Conservation (phyloP, 2,329 filamentous ascomycete species). For the Zasmidium cellare region DNA sequence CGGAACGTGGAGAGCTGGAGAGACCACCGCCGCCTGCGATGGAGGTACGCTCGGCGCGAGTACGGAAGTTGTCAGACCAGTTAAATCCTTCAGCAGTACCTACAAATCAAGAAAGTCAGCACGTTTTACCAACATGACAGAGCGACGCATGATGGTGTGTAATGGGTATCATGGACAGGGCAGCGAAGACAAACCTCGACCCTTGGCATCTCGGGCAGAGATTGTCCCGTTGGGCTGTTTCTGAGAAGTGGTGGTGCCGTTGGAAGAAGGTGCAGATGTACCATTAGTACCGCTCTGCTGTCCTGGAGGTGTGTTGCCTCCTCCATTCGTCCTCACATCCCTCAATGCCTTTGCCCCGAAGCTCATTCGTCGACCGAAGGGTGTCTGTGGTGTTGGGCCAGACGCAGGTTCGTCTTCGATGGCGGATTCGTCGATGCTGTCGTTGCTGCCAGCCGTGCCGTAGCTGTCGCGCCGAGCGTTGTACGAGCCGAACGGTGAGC, state of each 20-base stretch:
- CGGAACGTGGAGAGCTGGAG: slow-evolving; percentile 14
- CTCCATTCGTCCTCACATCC: slow-evolving; percentile 59
- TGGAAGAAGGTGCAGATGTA: slow-evolving; percentile 27
- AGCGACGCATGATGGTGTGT: slow-evolving; percentile 25
- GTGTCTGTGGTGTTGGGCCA: slow-evolving; percentile 54
- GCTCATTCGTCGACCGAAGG: slow-evolving; percentile 82
- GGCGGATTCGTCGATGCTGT: slow-evolving; percentile 49
- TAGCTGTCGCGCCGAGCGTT: slow-evolving; percentile 46
- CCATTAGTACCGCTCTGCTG: slow-evolving; percentile 34
- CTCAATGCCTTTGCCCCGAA: slow-evolving; percentile 80
- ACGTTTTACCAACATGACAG: neutral
- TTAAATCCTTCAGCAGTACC: slow-evolving; percentile 90
- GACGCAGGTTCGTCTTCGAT: slow-evolving; percentile 52
- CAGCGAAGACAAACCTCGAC: slow-evolving; percentile 57
- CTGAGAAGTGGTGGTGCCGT: slow-evolving; percentile 15
- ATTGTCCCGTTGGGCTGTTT: slow-evolving; percentile 42
- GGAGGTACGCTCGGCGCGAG: slow-evolving; percentile 74
- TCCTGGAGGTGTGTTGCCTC: slow-evolving; percentile 30
- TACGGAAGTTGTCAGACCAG: slow-evolving; percentile 94
- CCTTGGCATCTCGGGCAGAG: slow-evolving; percentile 55
- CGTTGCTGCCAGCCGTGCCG: slow-evolving; percentile 42
- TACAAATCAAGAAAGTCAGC: slow-evolving; percentile 51
- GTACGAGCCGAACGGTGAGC: slow-evolving; percentile 44
- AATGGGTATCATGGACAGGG: slow-evolving; percentile 14
- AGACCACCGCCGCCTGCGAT: slow-evolving; percentile 58